phyloP scores from a whole-genome alignment of 2,329 filamentous ascomycete species.

The Pestalotiopsis sp. region DNA sequence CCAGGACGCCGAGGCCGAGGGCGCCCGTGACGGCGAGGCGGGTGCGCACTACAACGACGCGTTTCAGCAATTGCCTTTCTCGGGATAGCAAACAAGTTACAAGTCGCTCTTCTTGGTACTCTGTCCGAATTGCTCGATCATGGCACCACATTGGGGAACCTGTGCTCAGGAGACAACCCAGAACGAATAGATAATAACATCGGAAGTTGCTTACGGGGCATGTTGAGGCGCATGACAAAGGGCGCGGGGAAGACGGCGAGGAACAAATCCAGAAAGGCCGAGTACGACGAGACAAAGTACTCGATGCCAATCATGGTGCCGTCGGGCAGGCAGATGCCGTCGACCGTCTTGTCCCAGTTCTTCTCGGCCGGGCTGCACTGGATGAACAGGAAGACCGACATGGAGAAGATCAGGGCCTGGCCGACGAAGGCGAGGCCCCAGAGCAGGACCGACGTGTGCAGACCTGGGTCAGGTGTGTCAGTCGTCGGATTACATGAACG shows the following conservation, averaged over 20 bases:
- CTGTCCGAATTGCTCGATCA: too few species aligned
- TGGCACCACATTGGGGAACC: too few species aligned
- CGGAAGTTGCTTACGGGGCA: too few species aligned
- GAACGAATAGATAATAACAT: too few species aligned
- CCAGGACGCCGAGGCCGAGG: not conserved
- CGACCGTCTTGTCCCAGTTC: conserved; percentile 1
- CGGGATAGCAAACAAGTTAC: too few species aligned
- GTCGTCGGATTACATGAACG: too few species aligned
- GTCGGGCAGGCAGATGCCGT: not conserved
- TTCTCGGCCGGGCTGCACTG: conserved; percentile 7
- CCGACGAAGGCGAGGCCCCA: conserved; percentile 6
- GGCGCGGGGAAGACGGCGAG: conserved; percentile 1
- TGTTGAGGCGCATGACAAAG: conserved; percentile 8
- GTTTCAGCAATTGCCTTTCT: too few species aligned
- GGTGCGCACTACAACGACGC: too few species aligned
- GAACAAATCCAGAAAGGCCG: not conserved
- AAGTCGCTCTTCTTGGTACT: too few species aligned
- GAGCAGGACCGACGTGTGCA: not conserved
- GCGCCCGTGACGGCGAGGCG: conserved; percentile 1
- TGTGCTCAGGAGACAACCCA: too few species aligned
- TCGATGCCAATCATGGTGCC: conserved; percentile 5
- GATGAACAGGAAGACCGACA: conserved; percentile 7
- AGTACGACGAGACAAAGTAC: conserved; percentile 9
- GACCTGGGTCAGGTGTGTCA: not conserved
- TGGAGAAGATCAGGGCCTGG: conserved; percentile 9